These are phyloP conservation scores for Scytalidium lignicola DNA, from an alignment of 2,329 filamentous ascomycete species.

Conservation along the genomic window DNA sequence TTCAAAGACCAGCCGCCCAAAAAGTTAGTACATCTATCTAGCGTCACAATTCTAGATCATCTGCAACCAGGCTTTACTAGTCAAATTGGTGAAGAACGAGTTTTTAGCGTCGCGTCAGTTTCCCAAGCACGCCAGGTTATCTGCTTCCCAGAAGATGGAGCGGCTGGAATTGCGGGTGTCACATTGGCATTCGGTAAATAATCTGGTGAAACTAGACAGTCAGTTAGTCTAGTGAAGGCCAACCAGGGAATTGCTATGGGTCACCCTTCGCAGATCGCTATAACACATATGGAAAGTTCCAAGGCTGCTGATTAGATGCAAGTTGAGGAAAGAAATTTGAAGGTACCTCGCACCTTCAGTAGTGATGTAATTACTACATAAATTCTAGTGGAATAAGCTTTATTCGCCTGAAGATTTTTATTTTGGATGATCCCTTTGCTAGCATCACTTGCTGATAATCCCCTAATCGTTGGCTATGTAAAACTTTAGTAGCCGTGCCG, in stretches of 20 bases:
- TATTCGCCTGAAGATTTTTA: no score
- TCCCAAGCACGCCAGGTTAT: constrained; percentile 22
- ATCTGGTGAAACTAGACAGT: constrained; percentile 26
- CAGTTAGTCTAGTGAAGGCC: constrained; percentile 10
- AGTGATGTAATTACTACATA: no score
- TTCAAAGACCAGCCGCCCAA: neutral
- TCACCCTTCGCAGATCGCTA: neutral
- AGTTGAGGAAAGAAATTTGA: no score
- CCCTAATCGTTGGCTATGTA: no score
- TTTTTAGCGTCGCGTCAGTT: constrained; percentile 2
- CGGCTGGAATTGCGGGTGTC: constrained; percentile 56
- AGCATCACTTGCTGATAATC: no score
- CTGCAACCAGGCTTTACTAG: neutral
- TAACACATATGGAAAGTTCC: neutral
- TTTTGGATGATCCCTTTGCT: no score
- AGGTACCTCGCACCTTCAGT: no score
- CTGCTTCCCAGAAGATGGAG: constrained; percentile 48
- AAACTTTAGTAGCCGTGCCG: no score
- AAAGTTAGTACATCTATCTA: neutral
- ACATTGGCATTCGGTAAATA: constrained; percentile 46
- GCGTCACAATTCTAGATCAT: neutral
- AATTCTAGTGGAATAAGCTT: no score
- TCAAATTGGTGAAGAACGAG: neutral
- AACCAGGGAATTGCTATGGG: constrained; percentile 3
- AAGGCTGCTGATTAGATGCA: constrained; percentile 1